Evolutionary conservation across 805 yeast genomes (phyloP).

Genomic region (Suhomyces pyralidae): DNA sequence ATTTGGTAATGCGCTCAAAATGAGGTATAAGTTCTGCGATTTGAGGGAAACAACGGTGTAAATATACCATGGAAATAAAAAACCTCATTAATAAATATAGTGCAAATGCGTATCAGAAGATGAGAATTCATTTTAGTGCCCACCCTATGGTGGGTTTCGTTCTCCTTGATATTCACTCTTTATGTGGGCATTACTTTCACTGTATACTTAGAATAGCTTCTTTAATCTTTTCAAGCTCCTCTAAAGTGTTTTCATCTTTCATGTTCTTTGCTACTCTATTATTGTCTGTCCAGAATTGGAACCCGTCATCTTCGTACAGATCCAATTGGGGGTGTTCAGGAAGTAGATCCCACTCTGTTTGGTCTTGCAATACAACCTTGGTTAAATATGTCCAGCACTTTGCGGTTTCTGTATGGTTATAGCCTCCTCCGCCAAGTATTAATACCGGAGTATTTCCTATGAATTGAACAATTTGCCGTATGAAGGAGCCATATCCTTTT

Average conservation of each 20-base stretch:
- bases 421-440: slow-evolving; percentile 78
- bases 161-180: too few relatives aligned
- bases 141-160: too few relatives aligned
- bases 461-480: slow-evolving; percentile 26
- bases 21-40: too few relatives aligned
- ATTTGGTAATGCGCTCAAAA: too few relatives aligned
- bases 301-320: slow-evolving; percentile 42
- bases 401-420: slow-evolving; percentile 58
- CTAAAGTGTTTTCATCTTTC: slow-evolving; percentile 30
- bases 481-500: slow-evolving; percentile 40
- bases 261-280: slow-evolving; percentile 21
- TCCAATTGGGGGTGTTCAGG: slow-evolving; percentile 51
- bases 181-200: too few relatives aligned
- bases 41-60: too few relatives aligned
- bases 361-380: slow-evolving; percentile 16
- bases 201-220: not conserved
- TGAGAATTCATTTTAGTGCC: too few relatives aligned
- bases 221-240: slow-evolving; percentile 23
- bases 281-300: slow-evolving; percentile 46
- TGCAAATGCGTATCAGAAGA: too few relatives aligned
- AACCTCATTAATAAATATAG: too few relatives aligned
- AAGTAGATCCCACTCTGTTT: slow-evolving; percentile 40
- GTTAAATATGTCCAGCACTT: slow-evolving; percentile 56
- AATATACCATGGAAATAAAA: too few relatives aligned
- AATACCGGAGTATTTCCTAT: slow-evolving; percentile 34